Evolutionary conservation across 2,329 filamentous ascomycete species (phyloP), one percentile per base, ranked within the genome.

Genomic region (Penicillium sp.): DNA sequence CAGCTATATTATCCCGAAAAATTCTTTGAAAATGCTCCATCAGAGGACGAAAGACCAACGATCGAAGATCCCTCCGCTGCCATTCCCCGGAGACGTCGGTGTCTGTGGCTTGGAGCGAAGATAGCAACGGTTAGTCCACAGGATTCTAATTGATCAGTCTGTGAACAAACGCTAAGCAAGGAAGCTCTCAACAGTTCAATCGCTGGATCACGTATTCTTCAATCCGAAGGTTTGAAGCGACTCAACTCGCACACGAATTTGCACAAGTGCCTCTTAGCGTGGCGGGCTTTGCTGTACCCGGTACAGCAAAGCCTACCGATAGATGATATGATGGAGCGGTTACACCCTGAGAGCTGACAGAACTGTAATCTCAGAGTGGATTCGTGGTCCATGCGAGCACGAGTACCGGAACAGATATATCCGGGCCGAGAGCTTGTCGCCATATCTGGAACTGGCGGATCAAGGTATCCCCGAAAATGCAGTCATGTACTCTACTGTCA

Each of bases 41-140:
- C 75, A 34, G 81, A 84, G 52, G 81, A 85, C 43, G 79, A 84
- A 42, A 80, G 81, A 51, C 72, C 82, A 4, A 70, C 74, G 33
- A 70, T 81, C 15, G 81, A 84, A 58, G 66, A 76, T 4, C 72
- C 76, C 1, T 79, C 76, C 21, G 77, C 79, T 33, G 72, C 74
- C 13, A 71, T 74, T 23, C 67, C 73, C n/a, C 73, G 82, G 26
- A 74, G 70, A 24, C 78, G 82, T 54, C 71, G 81, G 36, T 79
- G 81, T 49, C 65, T 83, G 12, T 81, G 77, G 70, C 66, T 81
- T 41, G 76, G 73, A n/a, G 62, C 69, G 29, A 65, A 70, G 23
- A 65, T 78, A 55, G 73, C 76, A 57, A 72, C 62, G 61, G 75
- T 78, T 58, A 59, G 75, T 67, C 7, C 16, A 24, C 33, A 38